Evolutionary conservation across 2,329 filamentous ascomycete genomes (phyloP), one percentile per base, ranked within the genome.

Genomic region (Septoria petroselini): DNA sequence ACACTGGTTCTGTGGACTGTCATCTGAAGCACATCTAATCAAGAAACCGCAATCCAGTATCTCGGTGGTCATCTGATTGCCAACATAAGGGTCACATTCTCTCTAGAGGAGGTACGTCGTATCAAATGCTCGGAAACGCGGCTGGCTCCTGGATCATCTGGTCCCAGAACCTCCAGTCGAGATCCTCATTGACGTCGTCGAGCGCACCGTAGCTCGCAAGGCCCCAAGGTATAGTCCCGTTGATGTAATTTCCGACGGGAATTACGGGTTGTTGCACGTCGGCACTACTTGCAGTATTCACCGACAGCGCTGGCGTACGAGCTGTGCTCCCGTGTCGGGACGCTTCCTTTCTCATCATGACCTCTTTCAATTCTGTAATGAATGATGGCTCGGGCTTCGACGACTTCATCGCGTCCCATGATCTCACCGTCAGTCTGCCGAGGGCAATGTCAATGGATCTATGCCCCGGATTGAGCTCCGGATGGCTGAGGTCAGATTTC

Each of bases 361-460:
- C 49, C 8, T 41, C 50, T 33, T 52, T 38, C 17, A 58, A 17
- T 12, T 43, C 41, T 12, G 38, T 40, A n/a, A 58, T 50, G 43
- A 54, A 56, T 3, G 46, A 37, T 17, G 52, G 54, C 7, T 57
- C 54, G 4, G 48, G 35, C 2, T 15, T 33, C 7, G 33, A 21
- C 5, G 43, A 38, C 14, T 41, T 40, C 23, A 44, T 58, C 1
- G 64, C 67, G 6, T 70, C 68, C 72, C 73, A 78, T 1, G 73
- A 71, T 48, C 71, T 72, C 1, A 76, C 54, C 2, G 70, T 70
- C 17, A 77, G 58, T 39, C 68, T 69, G 1, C 68, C 67, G 2
- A 76, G 61, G 0, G 74, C 74, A 14, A 71, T 55, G 23, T 73
- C 68, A 6, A 77, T 62, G 0, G 72, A 68, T 35, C 65, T 63